Evolutionary conservation across 2,329 filamentous ascomycete species (phyloP), one percentile per base, ranked within the genome.

Genomic region (Ophiostoma angusticollis): DNA sequence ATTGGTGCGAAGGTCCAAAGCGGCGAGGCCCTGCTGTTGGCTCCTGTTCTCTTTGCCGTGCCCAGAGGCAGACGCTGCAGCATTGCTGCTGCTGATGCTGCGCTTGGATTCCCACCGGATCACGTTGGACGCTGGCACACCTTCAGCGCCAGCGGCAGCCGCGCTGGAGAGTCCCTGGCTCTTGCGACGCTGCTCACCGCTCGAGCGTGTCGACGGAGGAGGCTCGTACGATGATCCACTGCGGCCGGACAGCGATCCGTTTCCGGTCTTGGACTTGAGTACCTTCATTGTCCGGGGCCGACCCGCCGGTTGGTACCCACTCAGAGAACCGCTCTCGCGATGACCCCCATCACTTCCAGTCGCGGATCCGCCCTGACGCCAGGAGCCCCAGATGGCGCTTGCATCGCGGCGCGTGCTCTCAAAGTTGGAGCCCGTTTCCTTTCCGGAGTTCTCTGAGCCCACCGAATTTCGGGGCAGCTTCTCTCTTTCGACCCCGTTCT

Each of bases 251-350:
- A 62, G 61, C 0, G 78, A 71, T 19, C 62, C 32, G 9, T 37
- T 31, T 7, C 44, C 40, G 6, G 78, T 67, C 55, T 85, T 91
- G 1, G 89, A 78, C 52, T 86, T 85, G 37, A 96, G 66, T 2
- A 95, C 80, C 63, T 94, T 96, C 81, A 96, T 96, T 36, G 77
- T 78, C 35, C 81, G 74, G 13, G 69, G 61, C 14, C 76, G 66
- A 53, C 75, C 60, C 47, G 78, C 66, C 49, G 78, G 79, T 54
- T 84, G 80, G 53, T 85, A 84, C 19, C 78, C 77, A 49, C 75
- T 78, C 47, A 73, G 57, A 39, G 68, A 68, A 2, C 61, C 59
- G 47, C 60, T 65, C 45, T 74, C 72, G 41, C 65, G 70, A n/a
- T 58, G 55, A 9, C 63, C 61, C 50, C 64, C 67, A 30, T 80